Conservation (phyloP, 371 early-diverging fungal genomes). For the Lichtheimia ornata region DNA sequence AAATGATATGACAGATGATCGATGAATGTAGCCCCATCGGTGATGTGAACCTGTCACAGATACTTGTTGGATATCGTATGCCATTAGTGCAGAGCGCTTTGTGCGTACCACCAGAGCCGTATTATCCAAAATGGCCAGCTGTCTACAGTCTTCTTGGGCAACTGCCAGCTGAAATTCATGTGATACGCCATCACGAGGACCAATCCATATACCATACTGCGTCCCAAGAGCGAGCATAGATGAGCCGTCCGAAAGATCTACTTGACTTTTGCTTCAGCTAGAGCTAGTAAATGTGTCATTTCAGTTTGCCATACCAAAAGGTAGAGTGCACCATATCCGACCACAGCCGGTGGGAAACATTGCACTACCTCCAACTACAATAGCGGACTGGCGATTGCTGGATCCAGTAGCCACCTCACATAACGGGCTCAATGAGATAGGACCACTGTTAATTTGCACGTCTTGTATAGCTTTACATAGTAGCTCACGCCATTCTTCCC, state of each 20-base stretch:
- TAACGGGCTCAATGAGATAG: slow-evolving; percentile 13
- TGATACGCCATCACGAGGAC: slow-evolving; percentile 17
- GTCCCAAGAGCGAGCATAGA: slow-evolving; percentile 26
- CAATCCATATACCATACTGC: slow-evolving; percentile 30
- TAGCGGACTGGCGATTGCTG: slow-evolving; percentile 2
- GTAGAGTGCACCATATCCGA: slow-evolving; percentile 15
- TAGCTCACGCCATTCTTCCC: slow-evolving; percentile 16
- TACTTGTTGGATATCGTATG: slow-evolving; percentile 16
- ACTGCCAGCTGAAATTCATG: slow-evolving; percentile 16
- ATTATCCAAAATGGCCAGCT: slow-evolving; percentile 22
- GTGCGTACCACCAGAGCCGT: slow-evolving; percentile 17
- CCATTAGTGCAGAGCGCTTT: slow-evolving; percentile 13
- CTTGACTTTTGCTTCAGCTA: not conserved
- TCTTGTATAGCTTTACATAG: slow-evolving; percentile 7
- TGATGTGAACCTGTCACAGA: not conserved
- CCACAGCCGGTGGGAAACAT: slow-evolving; percentile 22
- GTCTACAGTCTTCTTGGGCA: slow-evolving; percentile 19
- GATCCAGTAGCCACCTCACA: slow-evolving; percentile 15
- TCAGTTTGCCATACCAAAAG: slow-evolving; percentile 9
- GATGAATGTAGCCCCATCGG: slow-evolving; percentile 5
- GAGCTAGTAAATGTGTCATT: not conserved
- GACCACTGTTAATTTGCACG: not conserved
- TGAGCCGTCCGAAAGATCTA: not conserved
- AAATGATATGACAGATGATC: slow-evolving; percentile 11
- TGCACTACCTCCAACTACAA: slow-evolving; percentile 7